phyloP scores from a whole-genome alignment of 148 eudicot genomes.

The Chenopodium quinoa region DNA sequence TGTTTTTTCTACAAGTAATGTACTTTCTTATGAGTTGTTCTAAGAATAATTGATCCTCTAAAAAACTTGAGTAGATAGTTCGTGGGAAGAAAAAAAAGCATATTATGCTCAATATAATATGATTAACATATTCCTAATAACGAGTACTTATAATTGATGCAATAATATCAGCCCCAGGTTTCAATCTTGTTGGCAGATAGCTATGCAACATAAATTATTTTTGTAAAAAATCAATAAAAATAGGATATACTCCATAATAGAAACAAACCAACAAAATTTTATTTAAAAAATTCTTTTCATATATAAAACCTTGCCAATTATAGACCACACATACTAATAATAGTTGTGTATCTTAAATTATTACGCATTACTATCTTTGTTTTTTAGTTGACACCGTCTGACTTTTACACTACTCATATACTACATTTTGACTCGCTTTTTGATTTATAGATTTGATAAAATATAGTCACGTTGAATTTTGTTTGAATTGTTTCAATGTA shows the following conservation, averaged over 20 bases:
- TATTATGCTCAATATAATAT: background rate
- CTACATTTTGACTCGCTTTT: too few relatives aligned
- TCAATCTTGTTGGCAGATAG: constrained; percentile 13
- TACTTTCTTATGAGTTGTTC: background rate
- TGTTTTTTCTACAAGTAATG: background rate
- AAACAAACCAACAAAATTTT: background rate
- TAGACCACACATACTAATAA: constrained; percentile 10
- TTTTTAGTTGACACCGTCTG: too few relatives aligned
- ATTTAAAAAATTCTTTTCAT: too few relatives aligned
- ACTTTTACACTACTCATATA: too few relatives aligned
- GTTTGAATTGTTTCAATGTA: too few relatives aligned
- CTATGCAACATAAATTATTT: background rate
- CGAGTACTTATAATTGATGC: background rate
- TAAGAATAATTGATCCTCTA: background rate
- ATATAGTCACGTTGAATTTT: too few relatives aligned
- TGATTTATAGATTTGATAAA: too few relatives aligned
- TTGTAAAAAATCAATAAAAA: background rate
- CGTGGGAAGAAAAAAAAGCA: background rate
- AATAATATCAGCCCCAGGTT: background rate
- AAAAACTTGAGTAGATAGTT: constrained; percentile 8
- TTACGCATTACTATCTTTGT: too few relatives aligned
- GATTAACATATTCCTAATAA: background rate
- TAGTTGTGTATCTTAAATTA: background rate
- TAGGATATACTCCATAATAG: background rate
- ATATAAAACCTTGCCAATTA: background rate